Evolutionary conservation across 1,284 basidiomycete genomes (phyloP).

Genomic region (Coriolopsis trogii): DNA sequence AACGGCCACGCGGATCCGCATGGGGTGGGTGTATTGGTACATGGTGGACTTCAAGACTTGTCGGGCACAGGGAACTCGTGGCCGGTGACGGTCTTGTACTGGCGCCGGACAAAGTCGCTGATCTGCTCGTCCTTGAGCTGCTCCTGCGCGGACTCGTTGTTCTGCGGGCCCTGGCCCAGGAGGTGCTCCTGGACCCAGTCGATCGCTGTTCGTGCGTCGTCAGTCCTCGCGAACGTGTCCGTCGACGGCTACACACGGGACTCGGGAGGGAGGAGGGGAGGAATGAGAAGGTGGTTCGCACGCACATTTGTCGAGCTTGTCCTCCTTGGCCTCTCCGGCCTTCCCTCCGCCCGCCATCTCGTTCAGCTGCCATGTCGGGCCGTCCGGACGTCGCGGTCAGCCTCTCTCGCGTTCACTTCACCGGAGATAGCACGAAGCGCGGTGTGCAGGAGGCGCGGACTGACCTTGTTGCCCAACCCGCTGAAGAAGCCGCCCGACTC

Average conservation of each 20-base stretch:
- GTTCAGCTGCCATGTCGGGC: slow-evolving; percentile 17
- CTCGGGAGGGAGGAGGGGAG: neutral
- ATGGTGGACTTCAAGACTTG: slow-evolving; percentile 26
- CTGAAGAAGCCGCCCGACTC: slow-evolving; percentile 1
- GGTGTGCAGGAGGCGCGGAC: neutral
- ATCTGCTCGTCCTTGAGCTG: slow-evolving; percentile 45
- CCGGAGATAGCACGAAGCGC: no score
- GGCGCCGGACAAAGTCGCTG: slow-evolving; percentile 36
- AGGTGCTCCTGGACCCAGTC: slow-evolving; percentile 47
- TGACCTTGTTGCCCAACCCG: neutral
- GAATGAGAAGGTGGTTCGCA: neutral
- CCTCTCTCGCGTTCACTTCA: no score
- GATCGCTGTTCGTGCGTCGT: slow-evolving; percentile 32
- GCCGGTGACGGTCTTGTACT: slow-evolving; percentile 35
- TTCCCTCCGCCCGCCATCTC: slow-evolving; percentile 35
- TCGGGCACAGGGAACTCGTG: slow-evolving; percentile 34
- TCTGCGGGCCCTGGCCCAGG: slow-evolving; percentile 40
- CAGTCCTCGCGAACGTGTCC: neutral
- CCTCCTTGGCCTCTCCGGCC: slow-evolving; percentile 35
- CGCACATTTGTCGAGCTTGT: slow-evolving; percentile 29
- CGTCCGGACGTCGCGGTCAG: neutral
- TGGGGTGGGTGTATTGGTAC: no score
- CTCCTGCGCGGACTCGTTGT: slow-evolving; percentile 42
- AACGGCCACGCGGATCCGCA: no score
- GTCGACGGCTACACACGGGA: neutral